These are phyloP conservation scores for Sporothrix mexicana DNA, from an alignment of 2,329 filamentous ascomycete genomes.

Conservation along the genomic window DNA sequence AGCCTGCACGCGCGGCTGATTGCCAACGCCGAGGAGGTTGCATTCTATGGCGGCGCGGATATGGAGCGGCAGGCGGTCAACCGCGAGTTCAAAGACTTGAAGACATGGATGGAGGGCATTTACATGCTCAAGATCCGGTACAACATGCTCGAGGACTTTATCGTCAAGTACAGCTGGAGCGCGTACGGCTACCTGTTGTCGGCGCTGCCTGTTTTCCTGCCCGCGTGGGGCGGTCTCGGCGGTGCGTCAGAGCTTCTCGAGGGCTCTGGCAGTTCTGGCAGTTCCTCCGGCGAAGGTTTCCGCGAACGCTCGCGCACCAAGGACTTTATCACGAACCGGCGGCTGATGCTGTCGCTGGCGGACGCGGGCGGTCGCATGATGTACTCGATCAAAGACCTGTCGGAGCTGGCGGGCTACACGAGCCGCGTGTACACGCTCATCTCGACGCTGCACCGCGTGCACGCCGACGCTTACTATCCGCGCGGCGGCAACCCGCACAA, in stretches of 20 bases:
- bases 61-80: constrained; percentile 95
- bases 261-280: background rate
- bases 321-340: constrained; percentile 98
- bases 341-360: constrained; percentile 94
- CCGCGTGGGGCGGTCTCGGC: constrained; percentile 87
- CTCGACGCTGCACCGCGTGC: constrained; percentile 89
- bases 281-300: constrained; percentile 50
- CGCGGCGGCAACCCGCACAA: constrained; percentile 43
- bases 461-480: constrained; percentile 81
- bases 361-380: constrained; percentile 98
- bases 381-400: constrained; percentile 98
- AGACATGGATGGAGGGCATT: constrained; percentile 97
- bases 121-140: constrained; percentile 98
- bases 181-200: constrained; percentile 95
- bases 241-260: constrained; percentile 71
- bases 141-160: constrained; percentile 98
- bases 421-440: constrained; percentile 95
- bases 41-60: constrained; percentile 94
- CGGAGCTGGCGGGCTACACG: constrained; percentile 93
- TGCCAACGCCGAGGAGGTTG: constrained; percentile 95
- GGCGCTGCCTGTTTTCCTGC: constrained; percentile 90
- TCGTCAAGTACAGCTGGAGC: constrained; percentile 98
- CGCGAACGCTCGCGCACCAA: constrained; percentile 90
- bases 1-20: constrained; percentile 89
- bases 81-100: constrained; percentile 88